phyloP scores from a whole-genome alignment of 192 early-diverging fungal genomes.

The Backusella psychrophila region DNA sequence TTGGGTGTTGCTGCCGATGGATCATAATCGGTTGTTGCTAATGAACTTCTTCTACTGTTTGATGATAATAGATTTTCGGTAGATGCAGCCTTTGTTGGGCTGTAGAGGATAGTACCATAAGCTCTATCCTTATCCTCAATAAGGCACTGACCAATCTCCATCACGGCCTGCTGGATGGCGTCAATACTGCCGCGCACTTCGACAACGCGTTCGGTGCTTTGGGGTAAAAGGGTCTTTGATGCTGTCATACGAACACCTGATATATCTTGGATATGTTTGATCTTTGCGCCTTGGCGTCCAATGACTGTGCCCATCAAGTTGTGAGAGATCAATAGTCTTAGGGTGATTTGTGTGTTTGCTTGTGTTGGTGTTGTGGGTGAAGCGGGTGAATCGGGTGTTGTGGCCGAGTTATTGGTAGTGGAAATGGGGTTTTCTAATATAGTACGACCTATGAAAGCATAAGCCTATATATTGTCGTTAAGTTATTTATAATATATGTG shows the following conservation, averaged over 20 bases:
- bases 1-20: not conserved
- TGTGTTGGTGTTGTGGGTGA: conserved; percentile 47
- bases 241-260: conserved; percentile 86
- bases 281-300: conserved; percentile 89
- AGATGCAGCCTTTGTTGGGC: conserved; percentile 52
- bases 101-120: conserved; percentile 82
- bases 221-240: conserved; percentile 88
- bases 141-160: conserved; percentile 82
- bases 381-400: not conserved
- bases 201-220: conserved; percentile 91
- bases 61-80: not conserved
- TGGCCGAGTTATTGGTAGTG: not conserved
- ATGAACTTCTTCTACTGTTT: conserved; percentile 44
- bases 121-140: conserved; percentile 84
- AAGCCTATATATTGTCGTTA: conserved; percentile 56
- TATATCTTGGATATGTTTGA: conserved; percentile 93
- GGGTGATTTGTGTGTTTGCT: conserved; percentile 47
- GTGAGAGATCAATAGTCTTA: conserved; percentile 91
- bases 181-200: conserved; percentile 85
- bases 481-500: not conserved
- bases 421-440: conserved; percentile 74
- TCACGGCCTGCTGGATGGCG: conserved; percentile 80
- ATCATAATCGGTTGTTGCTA: conserved; percentile 27
- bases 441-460: conserved; percentile 77
- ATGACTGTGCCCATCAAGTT: conserved; percentile 90